A percentile compares a stretch with the other conserved stretches of the same genome.
Conservation (phyloP, 2,329 filamentous ascomycete genomes). For the Karstenula rhodostoma region DNA sequence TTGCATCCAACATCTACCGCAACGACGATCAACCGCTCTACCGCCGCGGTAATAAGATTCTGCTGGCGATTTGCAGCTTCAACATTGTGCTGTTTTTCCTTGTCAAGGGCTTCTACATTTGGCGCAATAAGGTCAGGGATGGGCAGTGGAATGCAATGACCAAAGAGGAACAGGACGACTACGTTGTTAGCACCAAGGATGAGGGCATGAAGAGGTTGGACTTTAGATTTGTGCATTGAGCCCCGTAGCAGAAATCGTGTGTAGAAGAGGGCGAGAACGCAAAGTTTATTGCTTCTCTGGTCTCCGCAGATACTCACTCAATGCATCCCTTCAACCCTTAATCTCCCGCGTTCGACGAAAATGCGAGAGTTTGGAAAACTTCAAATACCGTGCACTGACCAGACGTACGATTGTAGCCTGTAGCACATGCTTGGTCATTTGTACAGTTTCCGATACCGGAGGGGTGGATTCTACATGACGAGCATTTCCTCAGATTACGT, state of each 20-base stretch:
- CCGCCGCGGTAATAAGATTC: slow-evolving; percentile 50
- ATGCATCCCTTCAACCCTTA: too few relatives aligned
- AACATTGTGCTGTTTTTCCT: slow-evolving; percentile 46
- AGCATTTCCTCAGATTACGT: too few relatives aligned
- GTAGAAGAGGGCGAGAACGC: background rate
- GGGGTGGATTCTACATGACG: too few relatives aligned
- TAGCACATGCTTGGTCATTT: too few relatives aligned
- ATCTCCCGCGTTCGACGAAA: too few relatives aligned
- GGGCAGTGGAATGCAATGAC: slow-evolving; percentile 40
- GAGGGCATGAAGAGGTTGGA: slow-evolving; percentile 41
- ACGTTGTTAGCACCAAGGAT: slow-evolving; percentile 38
- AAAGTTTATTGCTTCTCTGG: too few relatives aligned
- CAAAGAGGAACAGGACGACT: slow-evolving; percentile 38
- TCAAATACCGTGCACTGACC: too few relatives aligned
- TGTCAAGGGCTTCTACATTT: slow-evolving; percentile 53
- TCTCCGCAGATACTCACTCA: too few relatives aligned
- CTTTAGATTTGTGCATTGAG: slow-evolving; percentile 41
- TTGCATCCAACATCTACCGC: slow-evolving; percentile 59
- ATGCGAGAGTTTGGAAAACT: too few relatives aligned
- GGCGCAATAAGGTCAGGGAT: slow-evolving; percentile 49
- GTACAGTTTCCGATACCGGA: too few relatives aligned
- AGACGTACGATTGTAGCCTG: too few relatives aligned
- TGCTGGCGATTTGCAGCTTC: slow-evolving; percentile 42
- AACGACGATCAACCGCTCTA: slow-evolving; percentile 56
- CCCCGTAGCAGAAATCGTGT: background rate